Evolutionary conservation across 2,329 filamentous ascomycete species (phyloP).

Genomic region (Neofusicoccum laricinum): DNA sequence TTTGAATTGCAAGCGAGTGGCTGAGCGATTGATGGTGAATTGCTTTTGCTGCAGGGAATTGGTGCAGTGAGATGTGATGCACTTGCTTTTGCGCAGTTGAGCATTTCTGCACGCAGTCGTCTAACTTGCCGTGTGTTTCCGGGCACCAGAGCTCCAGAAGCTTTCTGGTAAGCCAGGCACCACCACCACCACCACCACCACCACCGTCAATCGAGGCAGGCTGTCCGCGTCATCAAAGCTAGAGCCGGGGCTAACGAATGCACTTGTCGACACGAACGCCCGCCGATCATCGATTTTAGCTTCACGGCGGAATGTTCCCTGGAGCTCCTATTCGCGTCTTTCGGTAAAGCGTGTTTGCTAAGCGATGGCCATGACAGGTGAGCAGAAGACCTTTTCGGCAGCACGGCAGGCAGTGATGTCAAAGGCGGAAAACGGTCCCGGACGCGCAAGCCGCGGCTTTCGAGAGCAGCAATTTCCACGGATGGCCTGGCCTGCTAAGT

Average conservation of each 20-base stretch:
- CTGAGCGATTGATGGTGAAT: too few species aligned
- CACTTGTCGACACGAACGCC: neutral
- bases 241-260: neutral
- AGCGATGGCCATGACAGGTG: neutral
- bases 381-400: neutral
- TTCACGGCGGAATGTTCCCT: neutral
- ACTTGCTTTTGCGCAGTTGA: neutral
- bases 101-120: too few species aligned
- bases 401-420: neutral
- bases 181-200: too few species aligned
- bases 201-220: neutral
- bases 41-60: too few species aligned
- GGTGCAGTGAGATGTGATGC: neutral
- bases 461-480: neutral
- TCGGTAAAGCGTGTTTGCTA: neutral
- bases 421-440: neutral
- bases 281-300: conserved; percentile 3
- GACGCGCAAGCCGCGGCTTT: conserved; percentile 7
- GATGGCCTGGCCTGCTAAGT: neutral
- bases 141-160: neutral
- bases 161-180: neutral
- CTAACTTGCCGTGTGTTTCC: neutral
- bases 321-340: neutral
- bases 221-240: neutral
- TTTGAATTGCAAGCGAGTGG: too few species aligned